Conservation (phyloP, 371 early-diverging fungal species). For the Mortierella sp. region DNA sequence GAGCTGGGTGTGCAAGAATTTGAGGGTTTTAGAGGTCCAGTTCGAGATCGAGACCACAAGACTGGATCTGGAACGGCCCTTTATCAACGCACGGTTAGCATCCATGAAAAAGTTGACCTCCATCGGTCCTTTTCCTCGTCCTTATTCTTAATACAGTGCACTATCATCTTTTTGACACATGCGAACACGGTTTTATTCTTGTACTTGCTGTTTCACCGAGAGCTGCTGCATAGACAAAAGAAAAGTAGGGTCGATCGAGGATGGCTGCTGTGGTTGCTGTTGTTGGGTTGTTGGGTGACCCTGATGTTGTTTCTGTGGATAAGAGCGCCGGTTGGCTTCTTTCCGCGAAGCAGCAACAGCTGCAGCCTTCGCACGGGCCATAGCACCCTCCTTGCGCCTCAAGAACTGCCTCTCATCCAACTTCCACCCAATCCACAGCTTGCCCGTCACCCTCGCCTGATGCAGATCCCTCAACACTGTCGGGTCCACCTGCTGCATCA, state of each 20-base stretch:
- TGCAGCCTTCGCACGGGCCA: conserved; percentile 1
- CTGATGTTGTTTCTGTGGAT: not conserved
- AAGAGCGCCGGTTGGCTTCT: not conserved
- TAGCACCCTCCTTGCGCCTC: conserved; percentile 12
- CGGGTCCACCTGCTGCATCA: conserved; percentile 52
- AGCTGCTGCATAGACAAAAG: not conserved
- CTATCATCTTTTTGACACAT: not conserved
- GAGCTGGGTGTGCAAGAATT: not conserved
- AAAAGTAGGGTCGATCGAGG: not conserved
- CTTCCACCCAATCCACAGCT: conserved; percentile 51
- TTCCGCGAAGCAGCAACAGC: not conserved
- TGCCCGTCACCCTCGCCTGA: conserved; percentile 46
- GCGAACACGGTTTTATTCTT: not conserved
- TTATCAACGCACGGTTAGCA: conserved; percentile 5
- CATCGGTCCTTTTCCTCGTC: not conserved
- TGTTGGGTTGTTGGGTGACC: not conserved
- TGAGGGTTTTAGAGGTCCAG: conserved; percentile 3
- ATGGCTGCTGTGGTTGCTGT: not conserved
- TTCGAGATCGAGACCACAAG: not conserved
- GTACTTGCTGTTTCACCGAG: not conserved
- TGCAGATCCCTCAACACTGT: conserved; percentile 25
- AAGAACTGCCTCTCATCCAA: conserved; percentile 20
- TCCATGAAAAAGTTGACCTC: not conserved
- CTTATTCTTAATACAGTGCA: not conserved
- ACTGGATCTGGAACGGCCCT: not conserved